Evolutionary conservation across 805 yeast species (phyloP).

Genomic region (Monosporozyma aquatica): DNA sequence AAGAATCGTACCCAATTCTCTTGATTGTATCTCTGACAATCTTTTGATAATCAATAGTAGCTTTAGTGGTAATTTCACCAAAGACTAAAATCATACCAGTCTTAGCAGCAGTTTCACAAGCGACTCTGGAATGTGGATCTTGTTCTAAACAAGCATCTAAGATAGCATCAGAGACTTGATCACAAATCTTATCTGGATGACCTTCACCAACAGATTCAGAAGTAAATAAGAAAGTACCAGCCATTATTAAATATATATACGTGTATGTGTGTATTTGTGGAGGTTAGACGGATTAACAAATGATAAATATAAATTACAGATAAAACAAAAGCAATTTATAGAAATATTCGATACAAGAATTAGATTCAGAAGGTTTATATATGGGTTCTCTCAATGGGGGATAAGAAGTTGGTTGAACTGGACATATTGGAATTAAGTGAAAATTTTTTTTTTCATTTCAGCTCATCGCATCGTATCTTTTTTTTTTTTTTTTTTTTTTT

Average conservation of each 20-base stretch:
- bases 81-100: conserved; percentile 99
- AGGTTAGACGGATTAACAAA: no score
- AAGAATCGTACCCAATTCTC: conserved; percentile 94
- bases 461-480: not conserved
- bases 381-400: no score
- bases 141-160: conserved; percentile 92
- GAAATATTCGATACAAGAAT: no score
- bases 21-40: conserved; percentile 96
- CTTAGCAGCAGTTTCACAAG: conserved; percentile 98
- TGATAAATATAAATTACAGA: no score
- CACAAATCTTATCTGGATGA: conserved; percentile 94
- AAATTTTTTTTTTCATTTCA: no score
- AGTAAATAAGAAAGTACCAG: conserved; percentile 51
- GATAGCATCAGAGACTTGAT: conserved; percentile 97
- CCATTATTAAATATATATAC: conserved; percentile 8
- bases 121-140: conserved; percentile 97
- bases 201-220: conserved; percentile 93
- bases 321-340: no score
- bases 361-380: no score
- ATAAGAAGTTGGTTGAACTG: no score
- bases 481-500: no score
- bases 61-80: conserved; percentile 98
- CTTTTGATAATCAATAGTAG: conserved; percentile 91
- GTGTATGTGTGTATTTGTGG: no score
- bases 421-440: no score